These are phyloP conservation scores for Penicillium cosmopolitanum DNA, from an alignment of 495 filamentous ascomycete genomes.

Conservation along the genomic window DNA sequence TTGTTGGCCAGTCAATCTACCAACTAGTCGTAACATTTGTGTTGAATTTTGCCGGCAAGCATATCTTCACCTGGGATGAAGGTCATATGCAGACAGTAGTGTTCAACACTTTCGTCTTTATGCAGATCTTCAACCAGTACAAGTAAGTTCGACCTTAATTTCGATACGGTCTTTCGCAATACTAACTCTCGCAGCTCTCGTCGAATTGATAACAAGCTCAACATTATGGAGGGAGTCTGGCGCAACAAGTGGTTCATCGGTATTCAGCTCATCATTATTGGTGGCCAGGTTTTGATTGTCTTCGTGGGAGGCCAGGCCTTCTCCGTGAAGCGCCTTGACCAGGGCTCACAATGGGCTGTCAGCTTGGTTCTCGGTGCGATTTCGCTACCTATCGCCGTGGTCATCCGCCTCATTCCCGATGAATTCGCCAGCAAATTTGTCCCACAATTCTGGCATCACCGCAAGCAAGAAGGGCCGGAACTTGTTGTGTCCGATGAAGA, in stretches of 20 bases:
- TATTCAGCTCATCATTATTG: slow-evolving; percentile 83
- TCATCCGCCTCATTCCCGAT: slow-evolving; percentile 79
- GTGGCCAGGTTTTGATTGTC: slow-evolving; percentile 77
- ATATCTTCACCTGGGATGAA: slow-evolving; percentile 61
- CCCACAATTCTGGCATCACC: slow-evolving; percentile 53
- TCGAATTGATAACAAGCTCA: slow-evolving; percentile 85
- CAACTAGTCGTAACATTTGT: slow-evolving; percentile 80
- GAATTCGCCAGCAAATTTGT: slow-evolving; percentile 58
- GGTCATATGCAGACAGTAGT: slow-evolving; percentile 65
- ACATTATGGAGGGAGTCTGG: slow-evolving; percentile 83
- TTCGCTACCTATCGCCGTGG: slow-evolving; percentile 70
- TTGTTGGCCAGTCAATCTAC: slow-evolving; percentile 81
- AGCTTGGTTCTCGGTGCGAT: slow-evolving; percentile 72
- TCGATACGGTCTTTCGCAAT: background rate
- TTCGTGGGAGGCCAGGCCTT: slow-evolving; percentile 78
- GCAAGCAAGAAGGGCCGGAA: slow-evolving; percentile 48
- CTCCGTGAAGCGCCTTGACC: slow-evolving; percentile 58
- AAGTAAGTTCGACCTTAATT: slow-evolving; percentile 23
- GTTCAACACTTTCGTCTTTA: slow-evolving; percentile 94
- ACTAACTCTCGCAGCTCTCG: slow-evolving; percentile 52
- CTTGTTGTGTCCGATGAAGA: slow-evolving; percentile 75
- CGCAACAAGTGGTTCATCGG: slow-evolving; percentile 81
- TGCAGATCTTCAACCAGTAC: slow-evolving; percentile 92
- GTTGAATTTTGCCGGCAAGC: slow-evolving; percentile 71
- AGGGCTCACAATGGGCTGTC: slow-evolving; percentile 71